A percentile compares a stretch with the other conserved stretches of the same genome.
phyloP scores from a whole-genome alignment of 768 basidiomycete species.

The Boletus edulis region DNA sequence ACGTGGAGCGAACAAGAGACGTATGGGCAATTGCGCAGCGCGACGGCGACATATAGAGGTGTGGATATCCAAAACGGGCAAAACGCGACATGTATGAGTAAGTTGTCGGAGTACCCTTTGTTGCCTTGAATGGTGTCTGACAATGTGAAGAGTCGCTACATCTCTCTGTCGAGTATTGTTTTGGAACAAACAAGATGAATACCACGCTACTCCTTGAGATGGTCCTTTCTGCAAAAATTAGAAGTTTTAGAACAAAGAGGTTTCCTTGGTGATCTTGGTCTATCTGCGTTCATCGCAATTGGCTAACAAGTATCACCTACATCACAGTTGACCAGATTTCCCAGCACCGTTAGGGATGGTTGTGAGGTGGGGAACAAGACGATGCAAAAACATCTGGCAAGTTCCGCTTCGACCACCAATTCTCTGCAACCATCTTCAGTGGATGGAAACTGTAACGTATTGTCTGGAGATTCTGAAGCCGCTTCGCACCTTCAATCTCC shows the following conservation, averaged over 20 bases:
- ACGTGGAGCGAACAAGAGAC: constrained; percentile 49
- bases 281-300: neutral
- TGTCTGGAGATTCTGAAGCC: neutral
- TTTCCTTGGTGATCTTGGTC: constrained; percentile 59
- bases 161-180: constrained; percentile 77
- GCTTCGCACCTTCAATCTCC: neutral
- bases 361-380: neutral
- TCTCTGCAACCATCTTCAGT: neutral
- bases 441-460: neutral
- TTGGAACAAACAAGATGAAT: constrained; percentile 71
- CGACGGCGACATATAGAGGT: constrained; percentile 55
- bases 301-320: neutral
- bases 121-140: neutral
- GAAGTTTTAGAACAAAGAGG: constrained; percentile 73
- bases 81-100: constrained; percentile 87
- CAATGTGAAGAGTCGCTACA: constrained; percentile 57
- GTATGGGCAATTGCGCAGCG: constrained; percentile 62
- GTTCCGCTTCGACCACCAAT: neutral
- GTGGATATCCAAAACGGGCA: constrained; percentile 63
- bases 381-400: neutral
- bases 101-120: constrained; percentile 30
- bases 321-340: constrained; percentile 77
- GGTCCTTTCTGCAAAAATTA: constrained; percentile 84
- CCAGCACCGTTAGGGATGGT: constrained; percentile 27
- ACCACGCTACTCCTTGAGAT: constrained; percentile 86